phyloP scores from a whole-genome alignment of 805 yeast genomes.

The Candida xyloterini region DNA sequence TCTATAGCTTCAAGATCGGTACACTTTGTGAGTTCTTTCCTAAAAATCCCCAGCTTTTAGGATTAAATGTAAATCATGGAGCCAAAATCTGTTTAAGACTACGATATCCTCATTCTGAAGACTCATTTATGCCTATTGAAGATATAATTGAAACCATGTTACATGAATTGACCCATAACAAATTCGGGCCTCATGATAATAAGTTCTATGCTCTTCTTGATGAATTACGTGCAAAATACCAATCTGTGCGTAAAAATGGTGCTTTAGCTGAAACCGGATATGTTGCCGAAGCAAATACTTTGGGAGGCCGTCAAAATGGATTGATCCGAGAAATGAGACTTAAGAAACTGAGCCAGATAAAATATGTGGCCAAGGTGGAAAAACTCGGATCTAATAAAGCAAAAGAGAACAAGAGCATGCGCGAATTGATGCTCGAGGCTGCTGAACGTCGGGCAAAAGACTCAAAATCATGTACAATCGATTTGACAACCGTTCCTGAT shows the following conservation, averaged over 20 bases:
- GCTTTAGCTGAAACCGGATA: slow-evolving; percentile 46
- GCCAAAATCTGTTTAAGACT: slow-evolving; percentile 67
- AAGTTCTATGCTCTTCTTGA: slow-evolving; percentile 66
- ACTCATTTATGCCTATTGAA: slow-evolving; percentile 56
- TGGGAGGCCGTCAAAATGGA: slow-evolving; percentile 37
- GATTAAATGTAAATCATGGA: slow-evolving; percentile 81
- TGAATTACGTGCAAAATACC: slow-evolving; percentile 51
- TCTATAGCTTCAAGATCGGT: slow-evolving; percentile 61
- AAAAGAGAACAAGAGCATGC: slow-evolving; percentile 25
- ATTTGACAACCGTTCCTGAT: slow-evolving; percentile 36
- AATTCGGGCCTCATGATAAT: slow-evolving; percentile 75
- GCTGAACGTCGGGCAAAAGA: slow-evolving; percentile 60
- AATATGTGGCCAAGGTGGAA: slow-evolving; percentile 39
- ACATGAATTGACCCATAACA: slow-evolving; percentile 85
- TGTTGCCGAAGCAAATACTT: slow-evolving; percentile 43
- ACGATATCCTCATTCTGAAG: slow-evolving; percentile 53
- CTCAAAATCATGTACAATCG: slow-evolving; percentile 43
- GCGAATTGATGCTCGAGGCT: slow-evolving; percentile 54
- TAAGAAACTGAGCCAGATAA: slow-evolving; percentile 39
- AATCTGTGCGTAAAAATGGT: slow-evolving; percentile 40
- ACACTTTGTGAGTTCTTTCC: slow-evolving; percentile 81
- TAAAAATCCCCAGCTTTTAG: slow-evolving; percentile 58
- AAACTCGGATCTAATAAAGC: slow-evolving; percentile 31
- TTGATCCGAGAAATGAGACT: slow-evolving; percentile 39
- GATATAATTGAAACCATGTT: slow-evolving; percentile 77